Base-by-base conservation (phyloP, 768 basidiomycete species). In the Postia placenta region DNA sequence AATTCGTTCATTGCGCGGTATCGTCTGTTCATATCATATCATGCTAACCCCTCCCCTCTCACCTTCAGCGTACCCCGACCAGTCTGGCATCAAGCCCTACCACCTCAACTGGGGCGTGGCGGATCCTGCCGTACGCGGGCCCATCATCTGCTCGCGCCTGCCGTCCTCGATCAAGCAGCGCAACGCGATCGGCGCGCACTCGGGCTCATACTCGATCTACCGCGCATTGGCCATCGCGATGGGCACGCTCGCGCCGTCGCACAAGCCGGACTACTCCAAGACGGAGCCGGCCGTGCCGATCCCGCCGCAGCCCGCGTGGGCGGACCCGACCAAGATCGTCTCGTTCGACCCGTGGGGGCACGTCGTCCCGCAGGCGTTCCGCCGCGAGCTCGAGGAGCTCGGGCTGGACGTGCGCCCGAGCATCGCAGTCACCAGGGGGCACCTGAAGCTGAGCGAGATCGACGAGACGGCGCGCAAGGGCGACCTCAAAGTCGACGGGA, bases 341-440 rank as follows among this genome's bases (percentile, higher is more conserved):
- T 83, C 84, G 3, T 86, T 97, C 63, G 94, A 98, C 59, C 94
- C 94, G 0, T 96, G 83, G 80, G 94, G 94, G 1, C 92, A 95
- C 58, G 69, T 95, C 45, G 87, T 85, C 0, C 90, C 85, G 3
- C 76, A 75, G 23, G 78, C 85, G 0, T 93, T 83, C 69, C 71
- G 70, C 45, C 68, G 68, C 37, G 80, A 85, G 63, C 69, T 78
- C 23, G 80, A 85, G 33, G 75, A 74, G 36, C 65, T 71, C 43
- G 87, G 87, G 0, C 68, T 96, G 49, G 94, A 98, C 64, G 75
- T 93, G 30, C 73, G 93, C 14, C 95, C 95, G 0, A 93, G 91
- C 47, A 97, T 98, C 57, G 87, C 92, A 1, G 80, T 95, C 45
- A 98, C 95, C 9, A 85, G 83, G 52, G 87, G 93, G 0, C 94